Conservation (phyloP, 2,329 filamentous ascomycete genomes). For the Xylariales sp. region DNA sequence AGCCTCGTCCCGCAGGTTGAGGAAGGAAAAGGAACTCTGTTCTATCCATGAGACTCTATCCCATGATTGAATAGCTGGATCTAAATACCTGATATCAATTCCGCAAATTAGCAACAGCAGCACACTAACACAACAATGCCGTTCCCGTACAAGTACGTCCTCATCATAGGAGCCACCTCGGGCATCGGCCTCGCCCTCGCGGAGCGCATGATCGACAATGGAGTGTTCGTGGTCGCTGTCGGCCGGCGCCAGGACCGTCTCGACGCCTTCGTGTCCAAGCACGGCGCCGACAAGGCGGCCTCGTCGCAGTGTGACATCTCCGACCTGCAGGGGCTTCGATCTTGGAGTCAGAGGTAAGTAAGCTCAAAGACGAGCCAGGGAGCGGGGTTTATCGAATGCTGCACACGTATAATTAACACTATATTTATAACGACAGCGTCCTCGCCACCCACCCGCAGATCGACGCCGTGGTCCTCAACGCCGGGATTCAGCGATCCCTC, state of each 20-base stretch:
- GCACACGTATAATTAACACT: too few species aligned
- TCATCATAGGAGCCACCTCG: conserved; percentile 22
- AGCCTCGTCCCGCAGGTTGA: too few species aligned
- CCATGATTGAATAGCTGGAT: too few species aligned
- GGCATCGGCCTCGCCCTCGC: conserved; percentile 23
- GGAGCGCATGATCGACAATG: conserved; percentile 33
- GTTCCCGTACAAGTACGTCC: conserved; percentile 22
- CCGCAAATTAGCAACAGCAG: too few species aligned
- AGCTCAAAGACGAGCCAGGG: background rate
- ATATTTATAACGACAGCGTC: too few species aligned
- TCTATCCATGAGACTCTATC: too few species aligned
- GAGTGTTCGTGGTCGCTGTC: conserved; percentile 49
- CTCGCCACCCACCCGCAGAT: conserved; percentile 39
- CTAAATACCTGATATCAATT: too few species aligned
- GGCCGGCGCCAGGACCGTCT: conserved; percentile 51
- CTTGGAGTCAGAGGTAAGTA: background rate
- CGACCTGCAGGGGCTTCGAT: background rate
- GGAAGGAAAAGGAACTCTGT: too few species aligned
- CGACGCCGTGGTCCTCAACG: conserved; percentile 54
- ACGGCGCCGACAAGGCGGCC: conserved; percentile 7
- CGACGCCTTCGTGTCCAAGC: conserved; percentile 3
- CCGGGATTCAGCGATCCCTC: conserved; percentile 46
- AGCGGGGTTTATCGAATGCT: too few species aligned
- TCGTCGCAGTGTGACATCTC: conserved; percentile 2
- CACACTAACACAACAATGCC: too few species aligned